A percentile compares a stretch with the other conserved stretches of the same genome.
These are phyloP conservation scores for Didymella arachidicola DNA, from an alignment of 2,329 filamentous ascomycete species.

Conservation along the genomic window DNA sequence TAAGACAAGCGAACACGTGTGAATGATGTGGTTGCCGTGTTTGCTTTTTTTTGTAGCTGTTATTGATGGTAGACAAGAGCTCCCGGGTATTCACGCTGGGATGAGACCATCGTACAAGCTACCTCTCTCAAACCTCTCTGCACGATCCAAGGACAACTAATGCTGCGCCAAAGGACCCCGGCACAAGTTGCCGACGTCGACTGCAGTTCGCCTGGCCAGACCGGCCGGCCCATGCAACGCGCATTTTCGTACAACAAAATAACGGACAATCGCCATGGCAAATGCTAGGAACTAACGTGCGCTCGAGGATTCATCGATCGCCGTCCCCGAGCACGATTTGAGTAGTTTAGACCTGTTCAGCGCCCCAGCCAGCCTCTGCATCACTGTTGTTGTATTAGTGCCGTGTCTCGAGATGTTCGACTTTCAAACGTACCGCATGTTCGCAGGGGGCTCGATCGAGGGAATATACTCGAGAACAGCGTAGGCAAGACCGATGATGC, in stretches of 20 bases:
- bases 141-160: background rate
- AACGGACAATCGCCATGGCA: slow-evolving; percentile 11
- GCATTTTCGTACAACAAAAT: slow-evolving; percentile 27
- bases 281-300: slow-evolving; percentile 12
- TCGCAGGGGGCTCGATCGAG: slow-evolving; percentile 61
- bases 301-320: slow-evolving; percentile 36
- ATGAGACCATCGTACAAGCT: background rate
- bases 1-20: slow-evolving; percentile 34
- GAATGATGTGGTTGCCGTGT: slow-evolving; percentile 1
- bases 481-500: slow-evolving; percentile 80
- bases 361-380: slow-evolving; percentile 62
- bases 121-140: background rate
- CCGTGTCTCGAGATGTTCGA: too few species aligned
- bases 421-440: slow-evolving; percentile 55
- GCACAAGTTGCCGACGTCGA: slow-evolving; percentile 10
- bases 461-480: slow-evolving; percentile 59
- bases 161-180: background rate
- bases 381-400: slow-evolving; percentile 48
- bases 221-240: slow-evolving; percentile 20
- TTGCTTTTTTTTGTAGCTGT: slow-evolving; percentile 3
- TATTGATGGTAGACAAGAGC: slow-evolving; percentile 26
- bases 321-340: slow-evolving; percentile 30
- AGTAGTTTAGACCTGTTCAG: slow-evolving; percentile 58
- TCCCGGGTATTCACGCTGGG: background rate
- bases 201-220: slow-evolving; percentile 16